phyloP scores from a whole-genome alignment of 2,329 filamentous ascomycete genomes.

The Byssoonygena ceratinophila region DNA sequence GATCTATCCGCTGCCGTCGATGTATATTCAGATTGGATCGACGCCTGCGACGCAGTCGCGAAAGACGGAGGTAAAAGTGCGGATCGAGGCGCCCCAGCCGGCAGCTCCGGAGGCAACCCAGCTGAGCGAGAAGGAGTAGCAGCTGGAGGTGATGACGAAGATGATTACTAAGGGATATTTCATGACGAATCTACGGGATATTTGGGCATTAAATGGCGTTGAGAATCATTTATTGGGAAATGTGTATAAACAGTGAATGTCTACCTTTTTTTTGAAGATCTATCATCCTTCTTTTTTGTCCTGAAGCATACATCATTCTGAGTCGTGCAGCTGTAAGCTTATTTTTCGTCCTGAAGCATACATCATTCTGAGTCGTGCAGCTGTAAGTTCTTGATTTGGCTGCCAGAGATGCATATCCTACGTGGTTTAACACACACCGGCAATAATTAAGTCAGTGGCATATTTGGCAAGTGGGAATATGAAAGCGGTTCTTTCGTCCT shows the following conservation, averaged over 20 bases:
- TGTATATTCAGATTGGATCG: conserved; percentile 96
- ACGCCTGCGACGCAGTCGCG: conserved; percentile 70
- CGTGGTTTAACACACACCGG: no score
- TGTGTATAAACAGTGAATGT: not conserved
- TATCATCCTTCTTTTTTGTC: not conserved
- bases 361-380: not conserved
- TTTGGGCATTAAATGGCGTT: conserved; percentile 8
- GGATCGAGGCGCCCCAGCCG: conserved; percentile 13
- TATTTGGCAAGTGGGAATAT: no score
- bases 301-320: no score
- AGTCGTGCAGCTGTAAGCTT: not conserved
- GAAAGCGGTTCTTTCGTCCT: no score
- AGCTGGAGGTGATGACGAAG: conserved; percentile 26
- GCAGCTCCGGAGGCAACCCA: not conserved
- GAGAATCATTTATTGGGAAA: not conserved
- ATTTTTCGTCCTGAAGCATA: not conserved
- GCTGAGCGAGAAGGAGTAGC: conserved; percentile 6
- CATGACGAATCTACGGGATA: not conserved
- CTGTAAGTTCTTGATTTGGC: no score
- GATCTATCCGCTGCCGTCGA: conserved; percentile 85
- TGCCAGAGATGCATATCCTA: no score
- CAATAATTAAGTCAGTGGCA: no score
- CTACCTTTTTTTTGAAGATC: not conserved
- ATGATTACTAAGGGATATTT: conserved; percentile 38
- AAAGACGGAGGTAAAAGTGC: conserved; percentile 40